These are phyloP conservation scores for Meredithiella fracta DNA, from an alignment of 2,329 filamentous ascomycete genomes.

Conservation along the genomic window DNA sequence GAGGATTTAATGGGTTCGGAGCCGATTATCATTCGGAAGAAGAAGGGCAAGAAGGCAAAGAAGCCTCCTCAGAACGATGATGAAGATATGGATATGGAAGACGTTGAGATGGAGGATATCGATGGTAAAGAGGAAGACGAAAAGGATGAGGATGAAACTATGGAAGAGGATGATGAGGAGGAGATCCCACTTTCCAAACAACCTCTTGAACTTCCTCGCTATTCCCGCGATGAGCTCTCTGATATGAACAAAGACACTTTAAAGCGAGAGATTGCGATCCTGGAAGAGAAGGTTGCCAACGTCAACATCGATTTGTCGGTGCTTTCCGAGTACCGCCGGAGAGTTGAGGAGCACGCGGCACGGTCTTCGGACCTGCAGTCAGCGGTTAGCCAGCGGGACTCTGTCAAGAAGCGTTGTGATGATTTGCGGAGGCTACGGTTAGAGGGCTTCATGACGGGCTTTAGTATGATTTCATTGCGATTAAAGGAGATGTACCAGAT, in stretches of 20 bases:
- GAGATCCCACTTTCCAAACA: slow-evolving; percentile 19
- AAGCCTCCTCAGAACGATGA: slow-evolving; percentile 15
- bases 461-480: slow-evolving; percentile 79
- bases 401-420: slow-evolving; percentile 81
- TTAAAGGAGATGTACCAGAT: slow-evolving; percentile 99
- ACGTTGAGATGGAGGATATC: slow-evolving; percentile 16
- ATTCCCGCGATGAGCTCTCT: slow-evolving; percentile 54
- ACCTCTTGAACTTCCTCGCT: slow-evolving; percentile 53
- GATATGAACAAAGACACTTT: slow-evolving; percentile 48
- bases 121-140: slow-evolving; percentile 16
- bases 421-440: slow-evolving; percentile 78
- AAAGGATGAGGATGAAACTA: slow-evolving; percentile 18
- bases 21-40: slow-evolving; percentile 14
- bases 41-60: slow-evolving; percentile 10
- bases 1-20: slow-evolving; percentile 41
- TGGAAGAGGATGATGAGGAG: slow-evolving; percentile 19
- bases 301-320: slow-evolving; percentile 79
- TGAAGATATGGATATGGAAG: slow-evolving; percentile 15
- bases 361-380: slow-evolving; percentile 70
- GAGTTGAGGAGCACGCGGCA: slow-evolving; percentile 65
- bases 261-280: slow-evolving; percentile 43
- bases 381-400: slow-evolving; percentile 63
- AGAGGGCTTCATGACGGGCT: slow-evolving; percentile 97
- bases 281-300: slow-evolving; percentile 61
- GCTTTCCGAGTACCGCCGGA: slow-evolving; percentile 70